phyloP scores from a whole-genome alignment of 176 grass and related monocot genomes.

The Pontederia paniculata region DNA sequence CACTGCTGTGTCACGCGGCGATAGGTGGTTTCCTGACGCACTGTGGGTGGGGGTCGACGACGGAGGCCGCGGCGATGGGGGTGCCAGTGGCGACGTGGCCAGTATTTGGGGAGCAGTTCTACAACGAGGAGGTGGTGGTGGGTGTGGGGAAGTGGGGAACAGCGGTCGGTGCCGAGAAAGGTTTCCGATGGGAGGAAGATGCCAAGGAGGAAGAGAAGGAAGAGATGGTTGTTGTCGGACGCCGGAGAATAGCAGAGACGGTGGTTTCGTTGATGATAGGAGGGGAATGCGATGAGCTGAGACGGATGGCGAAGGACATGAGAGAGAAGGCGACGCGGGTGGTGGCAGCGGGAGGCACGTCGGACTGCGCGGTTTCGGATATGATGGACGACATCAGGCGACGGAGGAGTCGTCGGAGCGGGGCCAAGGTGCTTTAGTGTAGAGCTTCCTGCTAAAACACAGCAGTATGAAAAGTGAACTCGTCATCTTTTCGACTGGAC shows the following conservation, averaged over 20 bases:
- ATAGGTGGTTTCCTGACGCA: conserved; percentile 53
- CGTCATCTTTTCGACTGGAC: too few species aligned
- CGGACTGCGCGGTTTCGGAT: neutral
- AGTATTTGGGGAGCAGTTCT: conserved; percentile 54
- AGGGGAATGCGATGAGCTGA: neutral
- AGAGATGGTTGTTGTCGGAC: conserved; percentile 21
- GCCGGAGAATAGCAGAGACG: neutral
- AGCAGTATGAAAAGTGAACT: too few species aligned
- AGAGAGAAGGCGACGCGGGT: conserved; percentile 21
- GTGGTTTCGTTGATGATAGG: conserved; percentile 22
- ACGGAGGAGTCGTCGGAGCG: too few species aligned
- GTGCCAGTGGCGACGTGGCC: conserved; percentile 45
- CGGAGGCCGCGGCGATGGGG: conserved; percentile 33
- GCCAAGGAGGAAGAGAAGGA: conserved; percentile 20
- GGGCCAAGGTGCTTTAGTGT: too few species aligned
- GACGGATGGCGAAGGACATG: conserved; percentile 6
- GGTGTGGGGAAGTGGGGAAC: conserved; percentile 27
- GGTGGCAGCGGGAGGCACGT: conserved; percentile 28
- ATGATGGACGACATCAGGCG: too few species aligned
- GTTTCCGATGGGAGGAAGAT: conserved; percentile 34
- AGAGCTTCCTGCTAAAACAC: too few species aligned
- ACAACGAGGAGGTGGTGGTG: conserved; percentile 56
- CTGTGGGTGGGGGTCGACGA: conserved; percentile 49
- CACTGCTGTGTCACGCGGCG: conserved; percentile 35
- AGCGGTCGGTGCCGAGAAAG: conserved; percentile 26